These are phyloP conservation scores for Ceratocystis smalleyi DNA, from an alignment of 2,329 filamentous ascomycete genomes.

Conservation along the genomic window DNA sequence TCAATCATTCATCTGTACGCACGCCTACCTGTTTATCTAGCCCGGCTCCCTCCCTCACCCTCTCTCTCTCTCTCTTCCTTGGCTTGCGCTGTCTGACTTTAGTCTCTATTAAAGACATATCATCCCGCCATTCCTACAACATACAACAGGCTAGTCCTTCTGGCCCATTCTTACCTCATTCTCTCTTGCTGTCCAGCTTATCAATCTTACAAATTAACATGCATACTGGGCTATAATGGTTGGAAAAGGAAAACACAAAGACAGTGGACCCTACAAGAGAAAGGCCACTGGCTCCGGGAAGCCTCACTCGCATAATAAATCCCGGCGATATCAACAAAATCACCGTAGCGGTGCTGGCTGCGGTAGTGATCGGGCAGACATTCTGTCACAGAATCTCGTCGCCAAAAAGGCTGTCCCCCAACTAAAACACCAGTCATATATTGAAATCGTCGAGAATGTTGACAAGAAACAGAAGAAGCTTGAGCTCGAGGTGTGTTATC, in stretches of 20 bases:
- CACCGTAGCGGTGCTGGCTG: neutral
- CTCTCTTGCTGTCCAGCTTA: neutral
- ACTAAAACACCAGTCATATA: conserved; percentile 45
- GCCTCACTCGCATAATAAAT: neutral
- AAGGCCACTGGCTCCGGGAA: neutral
- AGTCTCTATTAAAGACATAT: conserved; percentile 1
- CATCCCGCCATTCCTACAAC: neutral
- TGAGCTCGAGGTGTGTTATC: conserved; percentile 39
- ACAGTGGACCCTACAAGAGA: conserved; percentile 1
- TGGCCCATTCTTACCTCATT: neutral
- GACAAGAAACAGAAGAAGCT: conserved; percentile 46
- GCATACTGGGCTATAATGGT: conserved; percentile 9
- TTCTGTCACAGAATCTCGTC: conserved; percentile 20
- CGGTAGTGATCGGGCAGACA: neutral
- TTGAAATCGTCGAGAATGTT: conserved; percentile 48
- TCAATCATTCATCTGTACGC: too few species aligned
- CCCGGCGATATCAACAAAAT: neutral
- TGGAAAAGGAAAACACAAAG: conserved; percentile 4
- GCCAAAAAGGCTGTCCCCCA: conserved; percentile 29
- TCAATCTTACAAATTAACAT: conserved; percentile 3
- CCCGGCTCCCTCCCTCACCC: neutral
- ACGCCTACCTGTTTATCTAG: neutral
- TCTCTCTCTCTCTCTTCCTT: neutral
- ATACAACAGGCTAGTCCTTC: neutral
- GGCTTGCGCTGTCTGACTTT: neutral